Evolutionary conservation across 441 rosid genomes (phyloP).

Genomic region (Bocquillonia castaneifolia): DNA sequence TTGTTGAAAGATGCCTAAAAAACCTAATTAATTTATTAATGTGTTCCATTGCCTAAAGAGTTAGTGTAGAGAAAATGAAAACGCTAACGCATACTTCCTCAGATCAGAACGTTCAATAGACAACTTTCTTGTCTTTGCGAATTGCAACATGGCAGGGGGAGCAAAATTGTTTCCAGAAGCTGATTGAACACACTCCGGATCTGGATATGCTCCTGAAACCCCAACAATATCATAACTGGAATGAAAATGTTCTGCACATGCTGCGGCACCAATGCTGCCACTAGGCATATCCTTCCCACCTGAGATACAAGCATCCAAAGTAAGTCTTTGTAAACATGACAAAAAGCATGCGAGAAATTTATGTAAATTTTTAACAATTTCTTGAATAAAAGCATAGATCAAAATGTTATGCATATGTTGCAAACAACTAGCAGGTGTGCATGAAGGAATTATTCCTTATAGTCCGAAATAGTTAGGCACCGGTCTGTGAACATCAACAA

Average conservation of each 20-base stretch:
- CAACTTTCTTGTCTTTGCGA: slow-evolving; percentile 89
- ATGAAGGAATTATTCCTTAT: too few relatives aligned
- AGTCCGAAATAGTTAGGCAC: too few relatives aligned
- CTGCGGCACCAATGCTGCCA: slow-evolving; percentile 36
- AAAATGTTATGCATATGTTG: neutral
- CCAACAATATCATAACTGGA: slow-evolving; percentile 43
- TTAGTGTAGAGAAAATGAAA: neutral
- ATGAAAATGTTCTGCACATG: slow-evolving; percentile 39
- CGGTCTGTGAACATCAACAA: too few relatives aligned
- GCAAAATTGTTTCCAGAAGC: slow-evolving; percentile 58
- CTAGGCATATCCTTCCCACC: slow-evolving; percentile 36
- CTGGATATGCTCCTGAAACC: slow-evolving; percentile 49
- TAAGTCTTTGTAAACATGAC: slow-evolving; percentile 4
- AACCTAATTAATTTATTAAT: neutral
- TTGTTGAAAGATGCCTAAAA: neutral
- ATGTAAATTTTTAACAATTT: too few relatives aligned
- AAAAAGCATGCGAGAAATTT: neutral
- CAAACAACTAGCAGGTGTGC: neutral
- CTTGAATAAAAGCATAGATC: neutral
- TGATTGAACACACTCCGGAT: slow-evolving; percentile 66
- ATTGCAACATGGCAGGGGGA: slow-evolving; percentile 69
- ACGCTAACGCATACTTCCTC: slow-evolving; percentile 59
- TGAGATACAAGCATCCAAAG: slow-evolving; percentile 34
- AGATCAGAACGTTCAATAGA: slow-evolving; percentile 82
- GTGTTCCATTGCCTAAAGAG: slow-evolving; percentile 1